Percentiles rank a stretch among this genome's conserved stretches.
Evolutionary conservation across 495 filamentous ascomycete species (phyloP).

Genomic region (Penicillium turbatum): DNA sequence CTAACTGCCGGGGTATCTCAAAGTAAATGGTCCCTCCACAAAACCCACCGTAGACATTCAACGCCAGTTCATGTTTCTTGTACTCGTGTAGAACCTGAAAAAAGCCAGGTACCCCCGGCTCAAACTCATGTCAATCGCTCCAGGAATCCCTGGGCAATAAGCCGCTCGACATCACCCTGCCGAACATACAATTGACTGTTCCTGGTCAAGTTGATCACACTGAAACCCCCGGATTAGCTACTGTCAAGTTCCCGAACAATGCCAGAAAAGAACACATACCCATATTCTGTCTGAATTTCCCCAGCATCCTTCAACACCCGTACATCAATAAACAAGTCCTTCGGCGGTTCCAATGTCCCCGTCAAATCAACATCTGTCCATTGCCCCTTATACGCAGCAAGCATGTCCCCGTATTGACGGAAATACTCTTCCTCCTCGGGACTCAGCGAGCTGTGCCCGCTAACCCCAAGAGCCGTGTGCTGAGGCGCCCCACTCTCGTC

Average conservation of each 20-base stretch:
- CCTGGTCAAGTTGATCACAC: constrained; percentile 92
- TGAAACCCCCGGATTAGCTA: constrained; percentile 30
- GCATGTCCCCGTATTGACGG: constrained; percentile 81
- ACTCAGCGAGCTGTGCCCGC: constrained; percentile 72
- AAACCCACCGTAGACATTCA: constrained; percentile 10
- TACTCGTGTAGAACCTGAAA: not conserved
- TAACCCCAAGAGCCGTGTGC: constrained; percentile 30
- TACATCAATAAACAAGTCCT: constrained; percentile 96
- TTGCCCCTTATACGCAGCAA: constrained; percentile 95
- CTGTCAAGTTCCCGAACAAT: not conserved
- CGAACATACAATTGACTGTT: constrained; percentile 98
- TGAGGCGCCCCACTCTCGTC: constrained; percentile 22
- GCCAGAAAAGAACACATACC: constrained; percentile 49
- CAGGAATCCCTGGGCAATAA: constrained; percentile 96
- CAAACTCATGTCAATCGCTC: constrained; percentile 76
- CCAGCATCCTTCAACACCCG: constrained; percentile 94
- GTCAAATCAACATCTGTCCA: constrained; percentile 99
- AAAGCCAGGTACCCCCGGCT: not conserved
- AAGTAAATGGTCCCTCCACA: constrained; percentile 1
- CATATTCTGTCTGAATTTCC: constrained; percentile 99
- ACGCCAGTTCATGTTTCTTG: constrained; percentile 9
- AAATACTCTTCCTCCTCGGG: constrained; percentile 98
- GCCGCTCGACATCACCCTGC: constrained; percentile 90
- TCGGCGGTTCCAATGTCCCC: constrained; percentile 88
- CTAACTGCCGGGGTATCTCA: constrained; percentile 13